Conservation (phyloP, 202 grass and related monocot species). For the Elaeis oleifera region DNA sequence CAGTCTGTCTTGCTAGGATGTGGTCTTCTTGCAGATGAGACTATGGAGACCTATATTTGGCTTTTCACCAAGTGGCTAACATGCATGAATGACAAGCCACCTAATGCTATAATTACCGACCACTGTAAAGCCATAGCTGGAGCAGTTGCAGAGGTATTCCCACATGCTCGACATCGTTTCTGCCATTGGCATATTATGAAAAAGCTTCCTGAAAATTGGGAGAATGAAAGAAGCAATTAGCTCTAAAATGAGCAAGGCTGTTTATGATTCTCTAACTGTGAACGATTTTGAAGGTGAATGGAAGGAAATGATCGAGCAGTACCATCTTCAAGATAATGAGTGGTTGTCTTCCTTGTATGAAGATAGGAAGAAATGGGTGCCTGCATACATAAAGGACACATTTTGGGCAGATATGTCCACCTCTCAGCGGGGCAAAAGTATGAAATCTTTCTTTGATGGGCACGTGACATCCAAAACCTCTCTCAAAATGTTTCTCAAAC, state of each 20-base stretch:
- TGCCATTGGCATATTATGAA: conserved; percentile 5
- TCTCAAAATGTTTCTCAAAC: conserved; percentile 5
- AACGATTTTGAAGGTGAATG: conserved; percentile 14
- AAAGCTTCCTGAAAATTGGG: background rate
- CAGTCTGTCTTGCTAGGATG: too few relatives aligned
- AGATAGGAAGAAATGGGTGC: conserved; percentile 17
- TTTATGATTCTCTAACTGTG: conserved; percentile 1
- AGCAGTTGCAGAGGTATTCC: conserved; percentile 1
- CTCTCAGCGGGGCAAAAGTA: background rate
- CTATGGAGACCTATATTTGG: too few relatives aligned
- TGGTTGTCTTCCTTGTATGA: conserved; percentile 14
- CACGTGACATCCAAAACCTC: conserved; percentile 15
- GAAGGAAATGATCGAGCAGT: background rate
- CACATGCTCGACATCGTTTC: conserved; percentile 11
- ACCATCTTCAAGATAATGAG: conserved; percentile 10
- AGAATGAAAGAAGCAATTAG: conserved; percentile 2
- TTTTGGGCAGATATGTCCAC: conserved; percentile 16
- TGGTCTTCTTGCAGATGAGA: too few relatives aligned
- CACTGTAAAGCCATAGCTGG: background rate
- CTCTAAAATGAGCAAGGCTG: background rate
- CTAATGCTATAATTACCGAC: conserved; percentile 6
- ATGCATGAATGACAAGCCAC: conserved; percentile 4
- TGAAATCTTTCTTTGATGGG: conserved; percentile 16
- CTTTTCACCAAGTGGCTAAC: too few relatives aligned
- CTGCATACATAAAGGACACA: background rate